A percentile compares a stretch with the other conserved stretches of the same genome.
Evolutionary conservation across 2,329 filamentous ascomycete genomes (phyloP).

Genomic region (Tolypocladium sp.): DNA sequence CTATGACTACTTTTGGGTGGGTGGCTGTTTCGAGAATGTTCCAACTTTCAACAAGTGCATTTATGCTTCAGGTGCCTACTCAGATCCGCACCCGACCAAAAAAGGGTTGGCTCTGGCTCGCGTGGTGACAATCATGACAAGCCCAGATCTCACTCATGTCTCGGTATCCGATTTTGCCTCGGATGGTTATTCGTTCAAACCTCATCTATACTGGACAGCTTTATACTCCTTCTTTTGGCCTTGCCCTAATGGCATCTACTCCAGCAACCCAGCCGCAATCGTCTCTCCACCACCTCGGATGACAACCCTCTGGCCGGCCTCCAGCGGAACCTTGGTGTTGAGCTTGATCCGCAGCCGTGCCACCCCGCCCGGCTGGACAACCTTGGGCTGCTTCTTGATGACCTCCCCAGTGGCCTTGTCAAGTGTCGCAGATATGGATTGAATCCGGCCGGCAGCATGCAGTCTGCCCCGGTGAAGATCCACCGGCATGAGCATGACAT

Average conservation of each 20-base stretch:
- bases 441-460: constrained; percentile 68
- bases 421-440: constrained; percentile 60
- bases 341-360: constrained; percentile 71
- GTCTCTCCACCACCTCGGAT: constrained; percentile 74
- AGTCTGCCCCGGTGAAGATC: constrained; percentile 83
- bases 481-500: constrained; percentile 78
- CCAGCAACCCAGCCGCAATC: constrained; percentile 77
- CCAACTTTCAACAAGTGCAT: neutral
- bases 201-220: neutral
- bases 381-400: constrained; percentile 73
- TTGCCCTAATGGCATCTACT: constrained; percentile 33
- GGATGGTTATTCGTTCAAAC: neutral
- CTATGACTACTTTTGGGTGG: neutral
- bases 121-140: neutral
- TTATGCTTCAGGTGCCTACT: neutral
- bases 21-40: neutral
- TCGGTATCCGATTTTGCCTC: neutral
- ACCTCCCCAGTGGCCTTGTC: constrained; percentile 72
- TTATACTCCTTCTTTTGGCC: neutral
- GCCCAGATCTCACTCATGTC: neutral
- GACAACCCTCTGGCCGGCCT: constrained; percentile 71
- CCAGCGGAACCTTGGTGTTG: constrained; percentile 66
- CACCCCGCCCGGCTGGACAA: constrained; percentile 71
- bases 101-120: neutral
- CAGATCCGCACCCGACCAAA: neutral